Conservation (phyloP, 2,329 filamentous ascomycete species). For the Penicillium olsonii region DNA sequence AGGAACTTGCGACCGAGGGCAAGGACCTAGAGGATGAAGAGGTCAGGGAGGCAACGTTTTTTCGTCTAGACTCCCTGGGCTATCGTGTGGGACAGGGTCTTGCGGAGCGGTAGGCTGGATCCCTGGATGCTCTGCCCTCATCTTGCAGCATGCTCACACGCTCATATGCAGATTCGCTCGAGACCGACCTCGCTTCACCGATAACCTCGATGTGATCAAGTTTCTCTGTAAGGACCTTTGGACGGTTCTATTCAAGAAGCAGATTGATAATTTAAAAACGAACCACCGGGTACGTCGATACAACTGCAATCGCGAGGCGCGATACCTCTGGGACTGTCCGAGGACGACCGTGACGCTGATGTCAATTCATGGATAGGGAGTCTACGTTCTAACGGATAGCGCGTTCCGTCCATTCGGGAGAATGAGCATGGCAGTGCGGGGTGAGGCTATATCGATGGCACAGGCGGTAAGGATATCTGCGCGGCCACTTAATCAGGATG, state of each 20-base stretch:
- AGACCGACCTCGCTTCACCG: conserved; percentile 83
- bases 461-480: conserved; percentile 65
- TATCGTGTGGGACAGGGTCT: conserved; percentile 92
- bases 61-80: conserved; percentile 77
- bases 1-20: conserved; percentile 57
- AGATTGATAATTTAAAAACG: conserved; percentile 97
- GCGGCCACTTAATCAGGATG: conserved; percentile 1
- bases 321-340: not conserved
- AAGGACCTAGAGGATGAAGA: conserved; percentile 61
- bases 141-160: not conserved
- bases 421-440: conserved; percentile 81
- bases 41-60: conserved; percentile 80
- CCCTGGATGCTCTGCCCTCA: not conserved
- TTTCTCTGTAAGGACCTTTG: conserved; percentile 98
- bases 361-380: conserved; percentile 58
- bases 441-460: conserved; percentile 71
- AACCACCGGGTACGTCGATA: conserved; percentile 73
- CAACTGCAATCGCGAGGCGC: not conserved
- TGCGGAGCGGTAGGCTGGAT: conserved; percentile 70
- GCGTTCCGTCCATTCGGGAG: conserved; percentile 83
- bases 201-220: conserved; percentile 94
- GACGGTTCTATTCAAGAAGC: conserved; percentile 91
- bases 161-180: conserved; percentile 38
- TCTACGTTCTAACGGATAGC: conserved; percentile 95
- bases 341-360: not conserved